Base-by-base conservation (phyloP, 1,284 basidiomycete species). In the Malassezia sympodialis region DNA sequence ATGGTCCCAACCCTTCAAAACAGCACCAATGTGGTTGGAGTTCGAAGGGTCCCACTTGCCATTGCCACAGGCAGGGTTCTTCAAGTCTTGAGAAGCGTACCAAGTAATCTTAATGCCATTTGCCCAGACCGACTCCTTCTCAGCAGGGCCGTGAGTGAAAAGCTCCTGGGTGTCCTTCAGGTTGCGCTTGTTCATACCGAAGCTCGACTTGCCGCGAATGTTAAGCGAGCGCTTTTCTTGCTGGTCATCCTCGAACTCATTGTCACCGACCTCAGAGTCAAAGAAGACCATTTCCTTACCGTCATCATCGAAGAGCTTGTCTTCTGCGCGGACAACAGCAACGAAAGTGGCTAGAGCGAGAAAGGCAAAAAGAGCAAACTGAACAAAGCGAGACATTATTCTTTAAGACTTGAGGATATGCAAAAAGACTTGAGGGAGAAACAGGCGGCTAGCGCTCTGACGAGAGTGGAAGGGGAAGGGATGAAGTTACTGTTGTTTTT, bases 11-110 rank as follows among this genome's bases (percentile, higher is more conserved):
- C 55, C 30, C 28, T 59, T 61, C 30, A 62, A 49, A 8, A 71
- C 62, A 26, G 70, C 68, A 19, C 67, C 70, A 42, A 72, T 68
- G 61, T 71, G 70, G 49, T 56, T 56, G 43, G 23, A 46, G 62
- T 66, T 68, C 2, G 31, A 53, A 28, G 70, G 70, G 39, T 67
- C 60, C 68, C 68, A 73, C 14, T 21, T 53, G 27, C 63, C 68
- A 46, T 65, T 56, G 24, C 67, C 65, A 58, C 70, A 73, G 42
- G 63, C 61, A 11, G 70, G 70, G 53, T 65, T 62, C 43, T 57
- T 45, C 27, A 73, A 60, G 48, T 73, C 70, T 28, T 71, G 43
- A 39, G 61, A 57, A 2, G 67, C 62, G 54, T 73, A 69, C 68
- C 68, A 73, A 27, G 68, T 73, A 56, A 71, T 63, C 49, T 65